Conservation (phyloP, 768 basidiomycete species). For the Mycena galericulata region DNA sequence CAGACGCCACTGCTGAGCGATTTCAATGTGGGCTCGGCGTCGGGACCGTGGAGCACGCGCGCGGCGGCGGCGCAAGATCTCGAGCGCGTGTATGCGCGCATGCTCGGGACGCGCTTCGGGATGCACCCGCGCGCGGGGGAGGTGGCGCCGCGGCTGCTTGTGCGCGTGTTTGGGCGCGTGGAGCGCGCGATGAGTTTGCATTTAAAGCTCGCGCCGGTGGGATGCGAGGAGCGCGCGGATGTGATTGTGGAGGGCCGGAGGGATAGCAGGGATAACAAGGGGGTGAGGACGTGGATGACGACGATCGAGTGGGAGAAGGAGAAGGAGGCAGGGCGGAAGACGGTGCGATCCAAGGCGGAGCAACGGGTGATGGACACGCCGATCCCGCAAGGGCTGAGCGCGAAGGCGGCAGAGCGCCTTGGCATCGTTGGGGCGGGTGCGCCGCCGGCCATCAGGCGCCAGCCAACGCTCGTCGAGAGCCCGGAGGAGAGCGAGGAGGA, state of each 20-base stretch:
- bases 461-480: constrained; percentile 20
- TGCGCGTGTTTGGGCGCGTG: constrained; percentile 24
- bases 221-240: constrained; percentile 6
- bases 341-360: not conserved
- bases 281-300: constrained; percentile 1
- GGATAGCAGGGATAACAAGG: not conserved
- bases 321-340: not conserved
- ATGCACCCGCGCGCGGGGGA: constrained; percentile 50
- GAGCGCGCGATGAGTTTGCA: constrained; percentile 18
- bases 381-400: constrained; percentile 32
- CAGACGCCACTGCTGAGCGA: not conserved
- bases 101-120: constrained; percentile 51
- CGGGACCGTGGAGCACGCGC: constrained; percentile 26
- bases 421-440: constrained; percentile 27
- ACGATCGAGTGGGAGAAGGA: constrained; percentile 14
- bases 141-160: constrained; percentile 42
- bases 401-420: constrained; percentile 34
- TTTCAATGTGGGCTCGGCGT: too few relatives aligned
- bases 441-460: constrained; percentile 3
- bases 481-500: constrained; percentile 34
- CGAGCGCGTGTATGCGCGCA: constrained; percentile 55
- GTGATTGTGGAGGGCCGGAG: not conserved
- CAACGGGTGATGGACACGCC: constrained; percentile 2
- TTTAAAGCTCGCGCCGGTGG: constrained; percentile 34
- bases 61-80: constrained; percentile 35